Base-by-base conservation (phyloP, 164 flowering plant genomes). In the Cinnamomum chago region DNA sequence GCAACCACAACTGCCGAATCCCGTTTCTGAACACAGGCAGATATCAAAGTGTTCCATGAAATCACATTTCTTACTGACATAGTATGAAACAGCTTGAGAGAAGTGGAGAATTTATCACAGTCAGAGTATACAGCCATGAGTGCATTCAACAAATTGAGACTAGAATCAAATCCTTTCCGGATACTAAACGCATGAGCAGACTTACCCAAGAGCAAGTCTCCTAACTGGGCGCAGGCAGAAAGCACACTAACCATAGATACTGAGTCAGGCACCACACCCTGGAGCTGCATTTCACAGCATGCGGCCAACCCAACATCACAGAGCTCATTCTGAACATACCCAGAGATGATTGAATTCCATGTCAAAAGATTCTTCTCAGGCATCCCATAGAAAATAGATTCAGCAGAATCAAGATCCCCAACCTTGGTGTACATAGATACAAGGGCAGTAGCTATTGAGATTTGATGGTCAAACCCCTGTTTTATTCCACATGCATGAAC, bases 1-100 rank as follows among this genome's bases (percentile, higher is more conserved):
- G 72, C 9, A 55, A 72, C 3, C 2, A 81, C 85, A 33, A 13
- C 70, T 68, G 70, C 58, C 50, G 28, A 67, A 58, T 83, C 81
- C 60, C 86, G 83, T 65, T 70, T 72, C 67, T 71, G 81, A 50
- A 84, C 79, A 79, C 78, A 82, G 47, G 86, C 81, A 24, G 90
- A 81, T 76, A 88, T 83, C 78, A 90, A 50, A 15, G 86, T 85
- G 73, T 88, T 86, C 91, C 91, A 90, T 23, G 93, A 85, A 67
- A 88, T 71, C 35, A 73, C 67, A 82, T 84, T 80, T 72, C 79
- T 82, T 13, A 10, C 20, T 1, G 52, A n/a, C 85, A 86, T 88
- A n/a, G 17, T 74, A 28, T 72, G 17, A 33, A 90, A 88, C 24
- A 90, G 69, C 73, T 77, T 78, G 73, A 81, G 71, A 30, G 83